Evolutionary conservation across 306 rosid species (phyloP).

Genomic region (Parietaria judaica): DNA sequence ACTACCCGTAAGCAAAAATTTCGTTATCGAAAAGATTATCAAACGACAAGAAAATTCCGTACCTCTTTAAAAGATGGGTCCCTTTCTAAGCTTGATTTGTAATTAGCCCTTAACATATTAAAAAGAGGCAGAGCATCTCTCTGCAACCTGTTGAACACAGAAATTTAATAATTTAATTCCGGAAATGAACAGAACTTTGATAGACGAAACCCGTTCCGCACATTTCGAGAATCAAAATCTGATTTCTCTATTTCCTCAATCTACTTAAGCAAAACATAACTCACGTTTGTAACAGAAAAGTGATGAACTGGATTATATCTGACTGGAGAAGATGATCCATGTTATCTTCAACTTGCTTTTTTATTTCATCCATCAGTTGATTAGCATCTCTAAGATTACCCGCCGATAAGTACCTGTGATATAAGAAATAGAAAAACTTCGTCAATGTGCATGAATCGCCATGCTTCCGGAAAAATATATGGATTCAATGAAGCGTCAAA

Average conservation of each 20-base stretch:
- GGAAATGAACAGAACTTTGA: background rate
- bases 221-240: too few relatives aligned
- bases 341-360: conserved; percentile 42
- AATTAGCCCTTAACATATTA: conserved; percentile 61
- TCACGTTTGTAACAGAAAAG: conserved; percentile 76
- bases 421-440: background rate
- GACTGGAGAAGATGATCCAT: conserved; percentile 51
- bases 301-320: conserved; percentile 67
- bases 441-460: background rate
- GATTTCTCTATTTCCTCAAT: too few relatives aligned
- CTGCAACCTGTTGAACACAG: conserved; percentile 59
- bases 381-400: conserved; percentile 93
- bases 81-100: conserved; percentile 59
- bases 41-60: background rate
- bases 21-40: too few relatives aligned
- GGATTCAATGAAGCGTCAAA: too few relatives aligned
- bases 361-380: conserved; percentile 65
- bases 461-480: too few relatives aligned
- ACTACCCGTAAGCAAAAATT: too few relatives aligned
- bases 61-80: conserved; percentile 89
- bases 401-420: conserved; percentile 59
- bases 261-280: conserved; percentile 16
- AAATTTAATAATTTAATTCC: background rate
- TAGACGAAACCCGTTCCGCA: background rate
- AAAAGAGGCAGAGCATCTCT: conserved; percentile 90